A percentile compares a stretch with the other conserved stretches of the same genome.
These are phyloP conservation scores for Termitomyces sp. DNA, from an alignment of 768 basidiomycete genomes.

Conservation along the genomic window DNA sequence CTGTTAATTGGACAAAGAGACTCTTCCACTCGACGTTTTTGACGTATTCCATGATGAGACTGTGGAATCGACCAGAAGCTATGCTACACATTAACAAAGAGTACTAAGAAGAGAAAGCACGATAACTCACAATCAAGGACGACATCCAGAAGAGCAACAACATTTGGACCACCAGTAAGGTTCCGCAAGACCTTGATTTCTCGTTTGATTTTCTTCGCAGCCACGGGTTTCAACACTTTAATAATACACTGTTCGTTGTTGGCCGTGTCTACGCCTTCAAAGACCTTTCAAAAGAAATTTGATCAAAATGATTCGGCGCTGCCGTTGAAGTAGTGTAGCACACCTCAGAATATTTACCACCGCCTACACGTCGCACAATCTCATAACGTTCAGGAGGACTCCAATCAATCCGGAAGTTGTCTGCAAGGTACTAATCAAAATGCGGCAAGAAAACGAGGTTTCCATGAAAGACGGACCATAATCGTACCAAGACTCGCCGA, in stretches of 20 bases:
- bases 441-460: background rate
- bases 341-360: slow-evolving; percentile 66
- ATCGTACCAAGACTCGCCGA: slow-evolving; percentile 59
- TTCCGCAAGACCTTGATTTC: slow-evolving; percentile 74
- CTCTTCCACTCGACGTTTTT: slow-evolving; percentile 65
- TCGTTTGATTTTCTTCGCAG: slow-evolving; percentile 66
- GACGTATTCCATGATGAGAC: slow-evolving; percentile 65
- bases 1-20: slow-evolving; percentile 52
- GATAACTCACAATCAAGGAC: slow-evolving; percentile 46
- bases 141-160: slow-evolving; percentile 61
- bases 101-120: background rate
- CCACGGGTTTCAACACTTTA: slow-evolving; percentile 73
- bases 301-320: background rate
- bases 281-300: slow-evolving; percentile 35
- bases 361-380: slow-evolving; percentile 55
- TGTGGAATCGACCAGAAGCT: slow-evolving; percentile 54
- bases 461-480: slow-evolving; percentile 38
- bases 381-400: slow-evolving; percentile 65
- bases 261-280: slow-evolving; percentile 54
- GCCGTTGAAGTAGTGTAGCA: slow-evolving; percentile 8
- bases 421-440: slow-evolving; percentile 20
- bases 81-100: background rate
- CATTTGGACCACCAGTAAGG: slow-evolving; percentile 66
- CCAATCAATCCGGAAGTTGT: slow-evolving; percentile 60
- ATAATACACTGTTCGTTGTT: slow-evolving; percentile 53